phyloP scores from a whole-genome alignment of 805 yeast genomes.

The Metschnikowia santaceciliae region DNA sequence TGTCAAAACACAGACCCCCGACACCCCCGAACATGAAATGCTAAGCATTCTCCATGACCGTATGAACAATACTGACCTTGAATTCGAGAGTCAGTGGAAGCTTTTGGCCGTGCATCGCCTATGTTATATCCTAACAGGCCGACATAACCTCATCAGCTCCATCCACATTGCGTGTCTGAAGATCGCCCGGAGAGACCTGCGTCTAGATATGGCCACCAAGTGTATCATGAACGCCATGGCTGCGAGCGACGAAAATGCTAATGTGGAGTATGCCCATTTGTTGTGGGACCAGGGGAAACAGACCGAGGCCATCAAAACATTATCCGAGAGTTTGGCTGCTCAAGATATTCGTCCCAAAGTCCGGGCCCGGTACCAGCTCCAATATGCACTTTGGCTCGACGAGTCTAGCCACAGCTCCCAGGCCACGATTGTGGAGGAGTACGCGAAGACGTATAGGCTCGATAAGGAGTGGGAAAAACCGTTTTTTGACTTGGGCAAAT shows the following conservation, averaged over 20 bases:
- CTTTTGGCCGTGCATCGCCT: conserved; percentile 58
- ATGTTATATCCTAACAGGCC: conserved; percentile 25
- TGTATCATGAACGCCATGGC: conserved; percentile 59
- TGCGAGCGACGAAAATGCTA: conserved; percentile 42
- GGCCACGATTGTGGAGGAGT: conserved; percentile 65
- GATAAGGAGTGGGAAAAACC: conserved; percentile 72
- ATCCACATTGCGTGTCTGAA: conserved; percentile 58
- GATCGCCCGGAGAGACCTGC: conserved; percentile 61
- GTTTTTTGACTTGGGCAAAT: conserved; percentile 73
- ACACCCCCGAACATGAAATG: conserved; percentile 10
- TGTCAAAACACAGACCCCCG: conserved; percentile 11
- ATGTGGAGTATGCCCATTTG: conserved; percentile 73
- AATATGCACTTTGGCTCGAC: conserved; percentile 87
- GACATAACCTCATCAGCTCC: conserved; percentile 39
- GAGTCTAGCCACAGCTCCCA: conserved; percentile 79
- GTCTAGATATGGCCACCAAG: conserved; percentile 69
- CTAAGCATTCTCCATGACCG: conserved; percentile 25
- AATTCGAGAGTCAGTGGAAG: conserved; percentile 56
- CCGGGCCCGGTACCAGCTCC: conserved; percentile 53
- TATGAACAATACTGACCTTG: conserved; percentile 34
- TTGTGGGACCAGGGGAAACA: conserved; percentile 89
- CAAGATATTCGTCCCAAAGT: conserved; percentile 12
- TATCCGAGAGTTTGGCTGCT: conserved; percentile 40
- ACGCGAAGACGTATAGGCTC: conserved; percentile 51
- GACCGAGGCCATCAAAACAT: conserved; percentile 71